Evolutionary conservation across 2,329 filamentous ascomycete species (phyloP), one percentile per base, ranked within the genome.

Genomic region (Xylaria sp.): DNA sequence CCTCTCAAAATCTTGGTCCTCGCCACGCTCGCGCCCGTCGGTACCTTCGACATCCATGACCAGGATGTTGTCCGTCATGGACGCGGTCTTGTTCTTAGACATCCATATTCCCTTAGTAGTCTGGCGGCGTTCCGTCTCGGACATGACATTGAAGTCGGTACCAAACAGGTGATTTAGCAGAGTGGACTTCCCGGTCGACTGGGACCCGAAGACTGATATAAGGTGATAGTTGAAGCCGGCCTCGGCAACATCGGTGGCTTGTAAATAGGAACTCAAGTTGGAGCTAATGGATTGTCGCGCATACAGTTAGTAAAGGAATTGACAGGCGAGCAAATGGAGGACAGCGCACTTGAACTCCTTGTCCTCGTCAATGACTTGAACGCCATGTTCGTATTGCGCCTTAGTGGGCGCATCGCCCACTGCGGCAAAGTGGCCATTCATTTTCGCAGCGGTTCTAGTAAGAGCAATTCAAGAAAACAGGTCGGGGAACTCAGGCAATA

Each of bases 91-190:
- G 83, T 98, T 98, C 85, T 97, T 97, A 73, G 94, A 97, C 91
- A 99, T 92, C 96, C 96, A 99, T 80, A 99, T 99, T 79, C 96
- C 96, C 85, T 98, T 99, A 54, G 96, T 99, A 0, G 96, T 99
- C 86, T 99, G 96, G 71, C 94, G 91, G 73, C 96, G 90, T 81
- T 98, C 94, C 71, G 90, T 87, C 86, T 99, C 96, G 76, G 94
- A 93, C 96, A 99, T 99, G 79, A 99, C 95, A 75, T 94, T 95
- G 84, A 99, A 99, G 66, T 94, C 88, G 74, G 96, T 99, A 72
- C 94, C 93, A 80, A 99, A 99, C 66, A 99, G 90, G 82, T 95
- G 87, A 84, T 99, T 99, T 73, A 99, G 90, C 55, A 99, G 88
- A 6, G 96, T 99, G 55, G 96, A 98, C 84, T 99, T 99, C 75